Evolutionary conservation across 495 filamentous ascomycete genomes (phyloP).

Genomic region (Tuber indicum): DNA sequence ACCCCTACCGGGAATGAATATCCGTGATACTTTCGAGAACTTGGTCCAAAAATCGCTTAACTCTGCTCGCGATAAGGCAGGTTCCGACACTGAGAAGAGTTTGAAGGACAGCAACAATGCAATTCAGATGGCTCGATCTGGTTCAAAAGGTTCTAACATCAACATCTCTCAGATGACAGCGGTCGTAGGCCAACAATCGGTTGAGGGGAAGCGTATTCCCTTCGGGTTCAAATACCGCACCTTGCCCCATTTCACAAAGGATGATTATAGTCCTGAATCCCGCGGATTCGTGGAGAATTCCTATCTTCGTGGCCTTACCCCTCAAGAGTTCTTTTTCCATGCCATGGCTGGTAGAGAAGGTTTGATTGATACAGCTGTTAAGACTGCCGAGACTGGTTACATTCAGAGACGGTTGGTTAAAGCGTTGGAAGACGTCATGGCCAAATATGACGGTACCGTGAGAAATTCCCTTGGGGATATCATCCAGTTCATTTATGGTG

Average conservation of each 20-base stretch:
- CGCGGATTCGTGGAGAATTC: slow-evolving; percentile 99
- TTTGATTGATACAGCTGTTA: slow-evolving; percentile 99
- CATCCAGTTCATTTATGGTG: slow-evolving; percentile 95
- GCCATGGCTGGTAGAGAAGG: slow-evolving; percentile 99
- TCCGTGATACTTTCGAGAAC: slow-evolving; percentile 95
- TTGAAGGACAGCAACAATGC: slow-evolving; percentile 94
- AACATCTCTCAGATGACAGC: slow-evolving; percentile 99
- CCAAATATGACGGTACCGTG: slow-evolving; percentile 95
- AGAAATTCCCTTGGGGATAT: slow-evolving; percentile 95
- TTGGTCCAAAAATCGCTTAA: slow-evolving; percentile 90
- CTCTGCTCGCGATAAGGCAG: slow-evolving; percentile 90
- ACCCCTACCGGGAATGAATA: slow-evolving; percentile 88
- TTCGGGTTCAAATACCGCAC: slow-evolving; percentile 99
- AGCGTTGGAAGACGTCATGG: slow-evolving; percentile 93
- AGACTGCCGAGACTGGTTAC: slow-evolving; percentile 98
- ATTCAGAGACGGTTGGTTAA: slow-evolving; percentile 98
- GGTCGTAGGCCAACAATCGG: slow-evolving; percentile 91
- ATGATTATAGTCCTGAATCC: slow-evolving; percentile 95
- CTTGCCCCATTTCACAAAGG: slow-evolving; percentile 95
- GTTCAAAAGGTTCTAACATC: slow-evolving; percentile 95
- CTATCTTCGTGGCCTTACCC: slow-evolving; percentile 90
- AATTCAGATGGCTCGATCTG: slow-evolving; percentile 88
- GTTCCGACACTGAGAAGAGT: slow-evolving; percentile 81
- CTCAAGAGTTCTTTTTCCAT: slow-evolving; percentile 98
- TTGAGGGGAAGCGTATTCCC: slow-evolving; percentile 97